Evolutionary conservation across 768 basidiomycete genomes (phyloP), one percentile per base, ranked within the genome.

Genomic region (Lepiota brunneoincarnata): DNA sequence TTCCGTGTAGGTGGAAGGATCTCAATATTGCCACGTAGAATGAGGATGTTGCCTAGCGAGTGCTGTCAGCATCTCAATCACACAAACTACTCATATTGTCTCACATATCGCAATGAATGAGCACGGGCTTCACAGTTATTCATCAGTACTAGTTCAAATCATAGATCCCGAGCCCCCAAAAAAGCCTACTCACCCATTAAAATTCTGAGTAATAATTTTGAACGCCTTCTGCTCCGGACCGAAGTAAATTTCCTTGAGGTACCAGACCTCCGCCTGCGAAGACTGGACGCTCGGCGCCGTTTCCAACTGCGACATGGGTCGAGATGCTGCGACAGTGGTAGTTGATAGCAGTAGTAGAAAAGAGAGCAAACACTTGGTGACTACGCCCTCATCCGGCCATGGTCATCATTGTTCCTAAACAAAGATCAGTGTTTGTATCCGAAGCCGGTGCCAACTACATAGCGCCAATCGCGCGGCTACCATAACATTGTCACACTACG

Each of bases 71-170:
- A 45, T 58, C 23, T 26, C 21, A 21, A 15, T 17, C 34, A 36
- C 39, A 2, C 6, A 9, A 43, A 15, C 20, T 14, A 31, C 23
- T n/a, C 14, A 24, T 15, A 44, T 18, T 20, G 45, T 66, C 80
- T 61, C 63, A 90, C 91, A 93, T 55, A 93, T 89, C 23, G 92
- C 93, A 61, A 95, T 91, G 59, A 95, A 89, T 0, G 91, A 93
- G 64, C 93, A 95, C 7, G 93, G 92, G 7, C 93, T 94, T 44
- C 24, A 42, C 24, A 11, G 2, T 17, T 12, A n/a, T n/a, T 18
- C n/a, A 24, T 45, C 14, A 50, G 21, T 5, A 15, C 35, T 14
- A 46, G n/a, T 9, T 17, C n/a, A 2, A 41, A 9, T 4, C 17
- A 12, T n/a, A 4, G 17, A 26, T 24, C 21, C 34, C n/a, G n/a